Base-by-base conservation (phyloP, 139 green algal genomes). In the Microglena sp. region DNA sequence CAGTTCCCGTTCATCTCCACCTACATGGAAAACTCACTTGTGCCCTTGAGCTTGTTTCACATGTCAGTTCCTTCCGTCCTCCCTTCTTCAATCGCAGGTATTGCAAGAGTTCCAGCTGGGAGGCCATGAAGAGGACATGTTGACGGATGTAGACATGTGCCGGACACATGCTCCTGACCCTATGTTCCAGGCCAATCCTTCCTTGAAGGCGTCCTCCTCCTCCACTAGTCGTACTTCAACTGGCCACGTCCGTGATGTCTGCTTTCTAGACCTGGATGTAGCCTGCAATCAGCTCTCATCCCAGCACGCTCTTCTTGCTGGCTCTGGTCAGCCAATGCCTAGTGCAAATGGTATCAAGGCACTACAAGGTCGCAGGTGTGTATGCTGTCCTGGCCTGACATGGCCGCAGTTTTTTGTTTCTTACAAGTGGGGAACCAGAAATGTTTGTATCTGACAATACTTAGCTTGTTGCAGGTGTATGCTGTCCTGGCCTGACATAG, bases 61-160 rank as follows among this genome's bases (percentile, higher is more conserved):
- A n/a, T n/a, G n/a, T n/a, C n/a, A n/a, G n/a, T n/a, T n/a, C n/a
- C n/a, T n/a, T n/a, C n/a, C n/a, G n/a, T n/a, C n/a, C n/a, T n/a
- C n/a, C n/a, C n/a, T n/a, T n/a, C n/a, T n/a, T n/a, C n/a, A n/a
- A n/a, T n/a, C n/a, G n/a, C 61, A 81, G 75, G 22, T 64, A 5
- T 27, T 80, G 21, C 68, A 70, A 43, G 69, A 84, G 62, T 30
- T 77, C 18, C 73, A 76, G 45, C 70, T 84, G 45, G 73, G 77
- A 5, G 77, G 58, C 24, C 29, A 66, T 24, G 77, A 84, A 40
- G 69, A 74, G 30, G 73, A 75, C 6, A 33, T 71, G 2, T 58
- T 15, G 35, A 22, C 58, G 22, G 73, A 84, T 35, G 73, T 68
- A 3, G 77, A 77, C 54, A 40, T 78, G 43, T 57, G 33, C 21